These are phyloP conservation scores for Geranomyces variabilis DNA, from an alignment of 192 early-diverging fungal species.

Conservation along the genomic window DNA sequence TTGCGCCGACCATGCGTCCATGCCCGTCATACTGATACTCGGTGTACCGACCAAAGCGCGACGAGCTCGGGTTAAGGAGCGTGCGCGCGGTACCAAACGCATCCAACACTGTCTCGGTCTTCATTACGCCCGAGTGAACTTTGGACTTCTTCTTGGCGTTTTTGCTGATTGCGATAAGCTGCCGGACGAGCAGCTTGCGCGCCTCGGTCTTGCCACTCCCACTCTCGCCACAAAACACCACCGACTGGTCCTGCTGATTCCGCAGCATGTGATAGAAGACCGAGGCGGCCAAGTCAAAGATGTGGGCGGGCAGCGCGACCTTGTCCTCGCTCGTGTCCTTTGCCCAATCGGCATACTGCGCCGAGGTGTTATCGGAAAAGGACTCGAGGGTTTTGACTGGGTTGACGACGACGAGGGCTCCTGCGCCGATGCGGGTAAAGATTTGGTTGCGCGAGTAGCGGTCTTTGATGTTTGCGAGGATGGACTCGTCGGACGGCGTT, in stretches of 20 bases:
- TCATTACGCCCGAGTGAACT: constrained; percentile 71
- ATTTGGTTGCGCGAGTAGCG: constrained; percentile 40
- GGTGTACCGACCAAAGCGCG: constrained; percentile 78
- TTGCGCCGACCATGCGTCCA: constrained; percentile 81
- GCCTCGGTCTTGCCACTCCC: constrained; percentile 86
- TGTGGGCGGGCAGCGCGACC: constrained; percentile 65
- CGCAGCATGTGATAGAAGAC: constrained; percentile 88
- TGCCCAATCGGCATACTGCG: constrained; percentile 64
- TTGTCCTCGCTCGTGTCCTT: constrained; percentile 41
- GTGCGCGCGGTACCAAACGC: constrained; percentile 79
- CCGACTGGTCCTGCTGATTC: constrained; percentile 88
- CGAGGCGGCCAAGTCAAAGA: constrained; percentile 79
- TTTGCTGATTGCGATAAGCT: constrained; percentile 73
- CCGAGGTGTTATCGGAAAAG: constrained; percentile 63
- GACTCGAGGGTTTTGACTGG: constrained; percentile 70
- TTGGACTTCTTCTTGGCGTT: constrained; percentile 79
- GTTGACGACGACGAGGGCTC: constrained; percentile 77
- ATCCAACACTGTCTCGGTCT: constrained; percentile 73
- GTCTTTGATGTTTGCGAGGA: constrained; percentile 40
- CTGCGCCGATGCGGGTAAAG: constrained; percentile 60
- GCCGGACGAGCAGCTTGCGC: constrained; percentile 68
- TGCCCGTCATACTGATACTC: constrained; percentile 89
- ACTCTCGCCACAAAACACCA: constrained; percentile 82
- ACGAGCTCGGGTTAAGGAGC: constrained; percentile 64
- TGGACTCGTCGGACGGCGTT: constrained; percentile 18